Base-by-base conservation (phyloP, 106 monocot species). In the Dendrobium officinale region DNA sequence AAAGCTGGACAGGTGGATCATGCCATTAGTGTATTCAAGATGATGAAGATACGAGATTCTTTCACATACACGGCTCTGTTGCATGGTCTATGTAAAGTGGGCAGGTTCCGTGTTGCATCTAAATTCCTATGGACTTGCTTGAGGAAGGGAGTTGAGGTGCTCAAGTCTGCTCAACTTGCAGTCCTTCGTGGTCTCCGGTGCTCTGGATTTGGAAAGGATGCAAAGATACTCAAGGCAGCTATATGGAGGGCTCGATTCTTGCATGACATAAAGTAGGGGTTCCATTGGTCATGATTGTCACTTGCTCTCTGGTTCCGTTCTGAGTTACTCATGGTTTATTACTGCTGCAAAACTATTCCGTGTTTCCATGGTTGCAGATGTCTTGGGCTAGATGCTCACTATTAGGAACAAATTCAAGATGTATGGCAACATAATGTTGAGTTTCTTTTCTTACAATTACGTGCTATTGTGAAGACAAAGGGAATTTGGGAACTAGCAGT, bases 31-130 rank as follows among this genome's bases (percentile, higher is more conserved):
- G 19, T 95, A 41, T 87, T 99, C 67, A 67, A 86, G 42, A 79
- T 81, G 51, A 93, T 99, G 91, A 77, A 84, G 75, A 45, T 43
- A 8, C 91, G 82, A 78, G 95, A 99, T 86, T 85, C 84, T 47
- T 95, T 95, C 82, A 91, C 99, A 24, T 99, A 95, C 72, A 82
- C 95, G 59, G 79, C 93, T 74, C 47, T 99, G 77, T 44, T 99
- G 67, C 85, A 91, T 81, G 89, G 88, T 31, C 88, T 99, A 29
- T 93, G 95, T 73, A 88, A 72, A 75, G 70, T 8, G 19, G 80
- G 93, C 40, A 87, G 81, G 73, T 93, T 88, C 68, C 84, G 24
- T 55, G 81, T 78, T 42, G 99, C 95, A 56, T 91, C 84, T 49
- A 87, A 87, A 64, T 75, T 95, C 70, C 74, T 88, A 81, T 59